Percentiles rank a stretch among this genome's conserved stretches.
phyloP scores from a whole-genome alignment of 192 early-diverging fungal species.

The Linnemannia exigua region DNA sequence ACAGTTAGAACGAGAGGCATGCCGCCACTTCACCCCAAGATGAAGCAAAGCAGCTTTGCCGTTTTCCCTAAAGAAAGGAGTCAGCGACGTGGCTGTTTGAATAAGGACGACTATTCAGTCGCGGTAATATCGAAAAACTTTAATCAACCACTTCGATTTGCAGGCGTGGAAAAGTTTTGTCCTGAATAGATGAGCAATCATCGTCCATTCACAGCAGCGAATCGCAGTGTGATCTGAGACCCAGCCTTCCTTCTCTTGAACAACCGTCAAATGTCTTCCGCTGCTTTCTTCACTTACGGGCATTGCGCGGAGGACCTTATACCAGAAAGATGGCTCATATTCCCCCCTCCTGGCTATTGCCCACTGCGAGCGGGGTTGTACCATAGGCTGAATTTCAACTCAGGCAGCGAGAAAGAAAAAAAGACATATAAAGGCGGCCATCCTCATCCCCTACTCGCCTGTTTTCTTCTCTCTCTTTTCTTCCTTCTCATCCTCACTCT shows the following conservation, averaged over 20 bases:
- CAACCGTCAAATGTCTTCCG: background rate
- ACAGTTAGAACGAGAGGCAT: background rate
- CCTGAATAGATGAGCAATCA: background rate
- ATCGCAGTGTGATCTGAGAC: background rate
- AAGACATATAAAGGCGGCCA: constrained; percentile 1
- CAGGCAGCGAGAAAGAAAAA: background rate
- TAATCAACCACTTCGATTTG: background rate
- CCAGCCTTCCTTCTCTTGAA: background rate
- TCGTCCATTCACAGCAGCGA: background rate
- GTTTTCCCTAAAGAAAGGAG: constrained; percentile 20
- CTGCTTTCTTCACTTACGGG: background rate
- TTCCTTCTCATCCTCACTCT: background rate
- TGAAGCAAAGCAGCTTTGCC: constrained; percentile 6
- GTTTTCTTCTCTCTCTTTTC: background rate
- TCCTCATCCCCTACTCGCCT: background rate
- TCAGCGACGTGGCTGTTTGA: background rate
- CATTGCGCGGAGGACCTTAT: background rate
- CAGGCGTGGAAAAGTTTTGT: background rate
- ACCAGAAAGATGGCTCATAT: background rate
- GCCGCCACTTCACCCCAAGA: background rate
- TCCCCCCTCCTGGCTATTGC: background rate
- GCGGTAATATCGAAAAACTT: constrained; percentile 7
- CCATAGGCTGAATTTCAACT: background rate
- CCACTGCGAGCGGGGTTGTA: background rate
- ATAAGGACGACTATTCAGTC: background rate